Evolutionary conservation across 2,329 filamentous ascomycete species (phyloP), one percentile per base, ranked within the genome.

Genomic region (Ceratocystis ficicola): DNA sequence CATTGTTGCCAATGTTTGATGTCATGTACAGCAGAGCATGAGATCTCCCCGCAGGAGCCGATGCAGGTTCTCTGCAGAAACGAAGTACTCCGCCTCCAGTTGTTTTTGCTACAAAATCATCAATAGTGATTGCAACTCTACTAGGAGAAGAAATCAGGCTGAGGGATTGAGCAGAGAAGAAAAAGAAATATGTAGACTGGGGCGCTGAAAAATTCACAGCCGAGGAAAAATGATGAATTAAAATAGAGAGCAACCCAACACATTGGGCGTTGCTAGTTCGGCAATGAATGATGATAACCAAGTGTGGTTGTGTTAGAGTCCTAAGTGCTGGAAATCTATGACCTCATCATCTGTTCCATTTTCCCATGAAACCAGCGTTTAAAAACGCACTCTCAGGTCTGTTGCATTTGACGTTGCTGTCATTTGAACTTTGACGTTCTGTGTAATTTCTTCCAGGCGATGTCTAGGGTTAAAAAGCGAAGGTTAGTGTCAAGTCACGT

Each of bases 391-490:
- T 41, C 36, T 41, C 10, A 41, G 3, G 3, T 41, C 4, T 41
- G 12, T 15, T 10, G 36, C 10, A 41, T 41, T 41, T 41, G 10
- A 41, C 36, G 10, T 41, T 41, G 10, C 36, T 41, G 36, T 41
- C 36, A 41, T 41, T 41, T 41, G 36, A 15, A 41, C 36, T 41
- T 15, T 41, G 15, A 41, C 12, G 36, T 12, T 4, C 10, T 4
- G 12, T 41, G 36, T 3, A 41, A 15, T 12, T 41, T 10, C 36
- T 41, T 12, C 36, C 15, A 15, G 3, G 48, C 2, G 22, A 7
- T 52, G 2, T 5, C 63, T 68, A 67, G 65, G 65, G 65, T 66
- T 66, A 63, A 17, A 20, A 0, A 41, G 0, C 30, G 6, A 17
- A 50, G 5, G 6, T 6, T 3, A 1, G 1, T n/a, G 10, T 8